Evolutionary conservation across 768 basidiomycete species (phyloP), one percentile per base, ranked within the genome.

Genomic region (Hericium erinaceus): DNA sequence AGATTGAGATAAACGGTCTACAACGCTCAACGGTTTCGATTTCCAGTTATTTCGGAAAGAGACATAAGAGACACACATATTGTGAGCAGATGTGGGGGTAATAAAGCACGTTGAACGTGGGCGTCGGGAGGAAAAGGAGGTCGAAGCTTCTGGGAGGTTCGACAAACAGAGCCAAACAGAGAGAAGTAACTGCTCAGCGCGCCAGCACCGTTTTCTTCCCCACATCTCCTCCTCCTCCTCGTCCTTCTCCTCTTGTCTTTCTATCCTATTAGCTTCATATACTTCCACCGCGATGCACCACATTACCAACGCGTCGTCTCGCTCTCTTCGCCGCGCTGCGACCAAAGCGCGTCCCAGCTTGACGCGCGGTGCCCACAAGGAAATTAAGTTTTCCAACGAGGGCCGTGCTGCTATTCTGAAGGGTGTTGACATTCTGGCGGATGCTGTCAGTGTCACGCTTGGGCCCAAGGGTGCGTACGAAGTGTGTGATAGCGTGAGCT

Each of bases 371-470:
- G 88, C 84, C 16, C 91, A 95, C 82, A 97, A 97, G 81, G 94
- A 97, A 72, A 90, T 98, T 72, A 87, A 89, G 75, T 98, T 98
- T 75, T 89, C 88, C 68, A 95, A 98, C 72, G 92, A 93, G 64
- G 94, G 94, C 64, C 83, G 95, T 62, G 92, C 93, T 33, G 83
- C 84, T 73, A 95, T 97, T 74, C 80, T 98, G 64, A 88, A 87
- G 72, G 95, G 95, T 73, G 94, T 99, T 61, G 95, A 98, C 74
- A 79, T 95, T 66, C 85, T 99, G 64, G 95, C 95, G 59, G 93
- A 98, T 71, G 95, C 95, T 58, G 95, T 98, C 69, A 87, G 85
- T 63, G 93, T 97, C 52, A 99, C 95, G 44, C 83, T 98, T 24
- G 95, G 95, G 58, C 95, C 95, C 37, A 98, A 99, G 76, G 94